These are phyloP conservation scores for Athelia sp. DNA, from an alignment of 1,284 basidiomycete genomes.

Conservation along the genomic window DNA sequence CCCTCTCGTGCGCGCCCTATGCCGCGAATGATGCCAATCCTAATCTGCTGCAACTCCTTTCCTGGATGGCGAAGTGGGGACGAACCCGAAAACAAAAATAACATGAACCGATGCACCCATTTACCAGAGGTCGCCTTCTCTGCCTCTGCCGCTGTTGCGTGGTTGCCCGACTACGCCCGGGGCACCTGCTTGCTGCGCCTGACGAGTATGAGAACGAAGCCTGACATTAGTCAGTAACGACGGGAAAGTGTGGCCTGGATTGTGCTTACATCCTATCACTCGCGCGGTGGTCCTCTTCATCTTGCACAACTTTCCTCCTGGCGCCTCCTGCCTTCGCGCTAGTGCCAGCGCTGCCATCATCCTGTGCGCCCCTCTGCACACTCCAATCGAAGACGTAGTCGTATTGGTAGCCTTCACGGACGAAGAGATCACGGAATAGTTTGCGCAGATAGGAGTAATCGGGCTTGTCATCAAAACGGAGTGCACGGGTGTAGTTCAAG, in stretches of 20 bases:
- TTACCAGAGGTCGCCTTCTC: conserved; percentile 74
- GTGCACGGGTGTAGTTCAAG: conserved; percentile 94
- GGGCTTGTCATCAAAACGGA: conserved; percentile 97
- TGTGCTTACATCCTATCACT: conserved; percentile 72
- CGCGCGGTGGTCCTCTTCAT: conserved; percentile 73
- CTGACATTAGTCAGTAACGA: conserved; percentile 29
- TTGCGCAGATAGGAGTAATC: conserved; percentile 98
- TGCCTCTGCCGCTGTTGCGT: conserved; percentile 53
- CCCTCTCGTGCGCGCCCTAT: conserved; percentile 11
- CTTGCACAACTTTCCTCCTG: conserved; percentile 68
- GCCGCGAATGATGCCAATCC: conserved; percentile 15
- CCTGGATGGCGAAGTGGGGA: conserved; percentile 47
- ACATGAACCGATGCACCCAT: conserved; percentile 23
- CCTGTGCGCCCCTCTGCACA: conserved; percentile 73
- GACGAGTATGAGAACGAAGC: conserved; percentile 81
- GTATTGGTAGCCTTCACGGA: conserved; percentile 96
- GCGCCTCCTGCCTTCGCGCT: conserved; percentile 52
- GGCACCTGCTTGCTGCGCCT: conserved; percentile 55
- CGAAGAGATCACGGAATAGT: conserved; percentile 96
- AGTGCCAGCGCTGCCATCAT: conserved; percentile 54
- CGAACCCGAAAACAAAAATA: conserved; percentile 37
- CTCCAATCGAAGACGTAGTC: conserved; percentile 99
- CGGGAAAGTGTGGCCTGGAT: conserved; percentile 6
- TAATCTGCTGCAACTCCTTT: conserved; percentile 31
- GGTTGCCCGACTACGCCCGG: conserved; percentile 55